Percentiles rank a stretch among this genome's conserved stretches.
These are phyloP conservation scores for Stentor roeselii DNA, from an alignment of 73 alveolate genomes.

Conservation along the genomic window DNA sequence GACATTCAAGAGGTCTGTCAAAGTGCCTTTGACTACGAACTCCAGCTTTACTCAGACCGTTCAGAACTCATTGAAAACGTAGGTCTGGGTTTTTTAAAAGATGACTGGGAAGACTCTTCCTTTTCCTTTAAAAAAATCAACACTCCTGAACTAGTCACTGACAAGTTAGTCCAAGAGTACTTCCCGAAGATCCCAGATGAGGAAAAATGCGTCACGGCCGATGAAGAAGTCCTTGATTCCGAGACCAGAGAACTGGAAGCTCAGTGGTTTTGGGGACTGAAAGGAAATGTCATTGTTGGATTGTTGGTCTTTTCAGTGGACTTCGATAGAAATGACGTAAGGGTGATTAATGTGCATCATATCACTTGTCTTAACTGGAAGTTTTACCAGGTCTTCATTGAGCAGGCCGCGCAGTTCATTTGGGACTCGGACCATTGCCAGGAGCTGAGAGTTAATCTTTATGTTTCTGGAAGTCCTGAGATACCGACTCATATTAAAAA, in stretches of 20 bases:
- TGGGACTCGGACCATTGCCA: not conserved
- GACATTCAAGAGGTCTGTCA: not conserved
- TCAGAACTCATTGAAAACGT: not conserved
- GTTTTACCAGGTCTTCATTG: not conserved
- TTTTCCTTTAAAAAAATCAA: too few species aligned
- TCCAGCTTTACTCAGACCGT: not conserved
- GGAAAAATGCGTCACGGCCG: not conserved
- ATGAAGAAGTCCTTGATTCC: not conserved
- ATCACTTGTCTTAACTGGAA: not conserved
- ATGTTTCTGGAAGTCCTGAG: not conserved
- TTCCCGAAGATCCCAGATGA: not conserved
- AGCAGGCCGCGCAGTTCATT: not conserved
- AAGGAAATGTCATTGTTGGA: not conserved
- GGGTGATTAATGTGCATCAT: not conserved
- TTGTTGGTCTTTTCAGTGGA: not conserved
- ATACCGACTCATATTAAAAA: conserved; percentile 2
- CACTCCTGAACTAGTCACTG: not conserved
- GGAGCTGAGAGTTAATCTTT: conserved; percentile 10
- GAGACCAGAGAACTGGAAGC: not conserved
- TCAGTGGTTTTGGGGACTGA: not conserved
- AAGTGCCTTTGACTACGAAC: not conserved
- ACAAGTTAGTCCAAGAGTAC: not conserved
- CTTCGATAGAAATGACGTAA: not conserved
- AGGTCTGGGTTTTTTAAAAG: not conserved
- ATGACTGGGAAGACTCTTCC: too few species aligned